Evolutionary conservation across 2,329 filamentous ascomycete genomes (phyloP).

Genomic region (Pseudogymnoascus sp.): DNA sequence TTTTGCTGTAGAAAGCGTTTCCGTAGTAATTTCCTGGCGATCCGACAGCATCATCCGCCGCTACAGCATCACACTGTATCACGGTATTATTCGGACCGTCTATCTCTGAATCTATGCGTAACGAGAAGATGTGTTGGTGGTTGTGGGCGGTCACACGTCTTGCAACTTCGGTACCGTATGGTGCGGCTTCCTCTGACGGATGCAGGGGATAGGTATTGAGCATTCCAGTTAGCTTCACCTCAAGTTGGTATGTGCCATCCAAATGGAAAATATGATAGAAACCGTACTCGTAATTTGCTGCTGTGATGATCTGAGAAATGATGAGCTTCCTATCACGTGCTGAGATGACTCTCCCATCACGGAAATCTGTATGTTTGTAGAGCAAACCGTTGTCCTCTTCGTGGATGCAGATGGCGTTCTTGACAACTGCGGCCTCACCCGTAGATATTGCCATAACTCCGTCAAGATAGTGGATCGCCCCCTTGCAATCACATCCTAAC

Average conservation of each 20-base stretch:
- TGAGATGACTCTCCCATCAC: conserved; percentile 79
- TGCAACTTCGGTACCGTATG: conserved; percentile 89
- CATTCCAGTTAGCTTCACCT: conserved; percentile 87
- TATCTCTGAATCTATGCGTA: conserved; percentile 80
- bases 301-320: conserved; percentile 88
- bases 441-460: conserved; percentile 74
- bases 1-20: conserved; percentile 82
- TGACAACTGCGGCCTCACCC: conserved; percentile 72
- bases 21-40: conserved; percentile 80
- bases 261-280: conserved; percentile 87
- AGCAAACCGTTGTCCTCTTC: conserved; percentile 88
- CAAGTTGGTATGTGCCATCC: conserved; percentile 85
- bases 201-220: conserved; percentile 85
- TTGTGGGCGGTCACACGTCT: conserved; percentile 89
- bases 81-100: conserved; percentile 81
- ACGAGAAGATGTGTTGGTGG: conserved; percentile 90
- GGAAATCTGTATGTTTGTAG: conserved; percentile 93
- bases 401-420: conserved; percentile 93
- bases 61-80: conserved; percentile 72
- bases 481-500: conserved; percentile 81
- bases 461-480: conserved; percentile 85
- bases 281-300: conserved; percentile 92
- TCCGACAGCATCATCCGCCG: conserved; percentile 67
- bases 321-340: conserved; percentile 81
- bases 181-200: conserved; percentile 71